phyloP scores from a whole-genome alignment of 148 eudicot species.

The Rhododendron kiyosumense region DNA sequence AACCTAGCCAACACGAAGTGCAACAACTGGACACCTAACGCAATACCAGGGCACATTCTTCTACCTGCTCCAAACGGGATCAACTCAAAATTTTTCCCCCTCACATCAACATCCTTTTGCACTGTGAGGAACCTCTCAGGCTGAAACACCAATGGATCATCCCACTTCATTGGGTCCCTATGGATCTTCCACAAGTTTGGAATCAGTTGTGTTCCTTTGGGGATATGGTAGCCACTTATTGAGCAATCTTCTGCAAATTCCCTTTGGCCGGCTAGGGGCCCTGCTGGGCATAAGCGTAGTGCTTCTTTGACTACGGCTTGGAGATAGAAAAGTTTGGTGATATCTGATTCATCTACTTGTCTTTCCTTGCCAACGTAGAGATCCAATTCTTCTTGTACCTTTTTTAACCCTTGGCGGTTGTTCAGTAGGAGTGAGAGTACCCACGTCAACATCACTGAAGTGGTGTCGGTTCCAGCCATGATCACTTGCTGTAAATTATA shows the following conservation, averaged over 20 bases:
- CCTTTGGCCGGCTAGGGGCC: constrained; percentile 15
- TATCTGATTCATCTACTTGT: constrained; percentile 22
- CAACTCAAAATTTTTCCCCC: constrained; percentile 23
- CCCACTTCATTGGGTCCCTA: constrained; percentile 26
- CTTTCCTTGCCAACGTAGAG: constrained; percentile 6
- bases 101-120: constrained; percentile 25
- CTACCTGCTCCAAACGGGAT: constrained; percentile 32
- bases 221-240: constrained; percentile 24
- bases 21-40: constrained; percentile 13
- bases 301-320: constrained; percentile 36
- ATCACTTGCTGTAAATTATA: not conserved
- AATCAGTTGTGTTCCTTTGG: constrained; percentile 27
- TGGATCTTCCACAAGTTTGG: constrained; percentile 16
- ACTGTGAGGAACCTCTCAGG: constrained; percentile 32
- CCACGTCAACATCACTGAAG: constrained; percentile 18
- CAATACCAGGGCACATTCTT: constrained; percentile 24
- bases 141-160: constrained; percentile 16
- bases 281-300: constrained; percentile 25
- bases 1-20: constrained; percentile 17
- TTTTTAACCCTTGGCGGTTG: not conserved
- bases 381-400: not conserved
- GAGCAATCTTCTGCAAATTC: constrained; percentile 19
- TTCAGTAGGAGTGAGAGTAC: constrained; percentile 12
- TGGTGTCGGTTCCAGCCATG: not conserved
- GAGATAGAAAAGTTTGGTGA: constrained; percentile 24